These are phyloP conservation scores for Penicillium subrubescens DNA, from an alignment of 495 filamentous ascomycete species.

Conservation along the genomic window DNA sequence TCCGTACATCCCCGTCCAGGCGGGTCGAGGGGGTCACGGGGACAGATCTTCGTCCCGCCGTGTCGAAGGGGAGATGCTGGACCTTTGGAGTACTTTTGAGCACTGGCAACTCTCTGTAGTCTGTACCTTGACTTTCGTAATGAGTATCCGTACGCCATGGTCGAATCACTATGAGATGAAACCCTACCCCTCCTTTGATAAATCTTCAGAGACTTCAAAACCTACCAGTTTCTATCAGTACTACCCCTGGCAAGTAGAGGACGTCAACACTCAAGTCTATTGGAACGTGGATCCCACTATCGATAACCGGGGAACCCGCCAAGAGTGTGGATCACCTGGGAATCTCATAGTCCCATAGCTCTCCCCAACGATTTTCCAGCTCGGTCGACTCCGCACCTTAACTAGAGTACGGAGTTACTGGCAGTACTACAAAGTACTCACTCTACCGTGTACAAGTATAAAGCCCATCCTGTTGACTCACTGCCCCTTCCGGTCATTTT, in stretches of 20 bases:
- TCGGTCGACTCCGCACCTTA: background rate
- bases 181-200: background rate
- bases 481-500: background rate
- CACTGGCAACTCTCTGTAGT: background rate
- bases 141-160: background rate
- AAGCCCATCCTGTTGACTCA: slow-evolving; percentile 5
- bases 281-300: slow-evolving; percentile 22
- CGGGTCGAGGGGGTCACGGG: slow-evolving; percentile 1
- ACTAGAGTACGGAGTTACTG: background rate
- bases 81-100: background rate
- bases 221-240: background rate
- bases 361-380: slow-evolving; percentile 33
- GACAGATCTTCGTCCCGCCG: slow-evolving; percentile 5
- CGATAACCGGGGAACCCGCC: slow-evolving; percentile 34
- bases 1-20: slow-evolving; percentile 1
- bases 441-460: background rate
- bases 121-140: background rate
- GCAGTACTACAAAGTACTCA: slow-evolving; percentile 5
- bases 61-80: background rate
- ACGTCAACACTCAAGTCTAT: slow-evolving; percentile 21
- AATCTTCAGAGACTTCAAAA: background rate
- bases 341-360: slow-evolving; percentile 22
- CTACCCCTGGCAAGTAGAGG: slow-evolving; percentile 8
- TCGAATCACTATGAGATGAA: background rate
- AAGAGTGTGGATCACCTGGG: slow-evolving; percentile 22